Percentiles rank a stretch among this genome's conserved stretches.
phyloP scores from a whole-genome alignment of 306 rosid genomes.

The Leucaena leucocephala region DNA sequence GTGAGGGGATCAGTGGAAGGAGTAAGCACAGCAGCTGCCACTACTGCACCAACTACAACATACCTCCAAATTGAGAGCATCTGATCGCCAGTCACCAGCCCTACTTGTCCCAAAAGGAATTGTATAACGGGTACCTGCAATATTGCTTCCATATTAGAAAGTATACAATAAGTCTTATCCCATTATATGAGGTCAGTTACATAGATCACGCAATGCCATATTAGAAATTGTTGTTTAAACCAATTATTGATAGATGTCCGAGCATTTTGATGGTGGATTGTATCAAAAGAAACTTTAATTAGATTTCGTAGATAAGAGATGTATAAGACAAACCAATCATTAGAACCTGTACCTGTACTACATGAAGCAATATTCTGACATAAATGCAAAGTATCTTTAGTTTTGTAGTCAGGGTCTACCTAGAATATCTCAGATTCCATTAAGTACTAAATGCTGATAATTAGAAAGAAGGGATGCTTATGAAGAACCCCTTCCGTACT shows the following conservation, averaged over 20 bases:
- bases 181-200: no score
- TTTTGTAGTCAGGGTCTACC: not conserved
- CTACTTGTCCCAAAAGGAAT: constrained; percentile 80
- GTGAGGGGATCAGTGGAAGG: constrained; percentile 95
- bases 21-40: constrained; percentile 82
- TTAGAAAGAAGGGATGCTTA: not conserved
- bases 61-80: constrained; percentile 98
- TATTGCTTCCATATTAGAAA: constrained; percentile 24
- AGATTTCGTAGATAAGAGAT: not conserved
- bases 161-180: no score
- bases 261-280: not conserved
- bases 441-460: not conserved
- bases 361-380: not conserved
- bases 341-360: not conserved
- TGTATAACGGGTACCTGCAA: constrained; percentile 89
- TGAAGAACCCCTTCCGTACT: not conserved
- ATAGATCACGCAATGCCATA: no score
- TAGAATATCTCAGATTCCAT: not conserved
- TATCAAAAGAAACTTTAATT: not conserved
- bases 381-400: not conserved
- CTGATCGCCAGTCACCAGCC: constrained; percentile 84
- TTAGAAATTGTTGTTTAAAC: not conserved
- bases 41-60: constrained; percentile 93
- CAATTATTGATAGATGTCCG: not conserved
- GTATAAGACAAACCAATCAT: not conserved